Percentiles rank a stretch among this genome's conserved stretches.
These are phyloP conservation scores for Colletotrichum gloeosporioides DNA, from an alignment of 2,329 filamentous ascomycete genomes.

Conservation along the genomic window DNA sequence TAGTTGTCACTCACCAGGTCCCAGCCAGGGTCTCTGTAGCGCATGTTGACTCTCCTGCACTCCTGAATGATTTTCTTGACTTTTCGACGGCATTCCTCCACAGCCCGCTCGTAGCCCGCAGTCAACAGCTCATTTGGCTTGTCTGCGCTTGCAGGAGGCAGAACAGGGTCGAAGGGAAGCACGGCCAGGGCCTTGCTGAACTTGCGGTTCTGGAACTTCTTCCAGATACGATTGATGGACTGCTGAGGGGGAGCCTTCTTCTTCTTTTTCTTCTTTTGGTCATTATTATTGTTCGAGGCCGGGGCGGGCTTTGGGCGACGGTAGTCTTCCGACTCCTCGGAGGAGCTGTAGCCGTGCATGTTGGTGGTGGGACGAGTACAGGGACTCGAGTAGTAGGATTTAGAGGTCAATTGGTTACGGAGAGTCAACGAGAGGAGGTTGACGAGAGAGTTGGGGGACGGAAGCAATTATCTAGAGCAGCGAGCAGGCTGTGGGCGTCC, in stretches of 20 bases:
- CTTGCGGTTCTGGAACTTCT: constrained; percentile 60
- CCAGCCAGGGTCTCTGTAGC: constrained; percentile 73
- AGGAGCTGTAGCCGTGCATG: constrained; percentile 55
- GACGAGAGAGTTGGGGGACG: not conserved
- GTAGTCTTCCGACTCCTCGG: constrained; percentile 55
- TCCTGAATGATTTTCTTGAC: constrained; percentile 66
- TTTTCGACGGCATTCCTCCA: constrained; percentile 66
- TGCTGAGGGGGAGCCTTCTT: constrained; percentile 68
- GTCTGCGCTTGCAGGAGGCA: constrained; percentile 52
- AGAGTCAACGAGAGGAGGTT: not conserved
- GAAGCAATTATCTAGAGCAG: not conserved
- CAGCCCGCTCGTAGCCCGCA: constrained; percentile 67
- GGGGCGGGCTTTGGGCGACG: constrained; percentile 40
- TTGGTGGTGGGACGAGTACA: not conserved
- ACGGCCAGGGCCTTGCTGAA: constrained; percentile 71
- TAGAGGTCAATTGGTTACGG: not conserved
- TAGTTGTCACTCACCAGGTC: constrained; percentile 54
- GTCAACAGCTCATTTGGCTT: constrained; percentile 65
- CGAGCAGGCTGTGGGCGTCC: not conserved
- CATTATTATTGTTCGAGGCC: constrained; percentile 35
- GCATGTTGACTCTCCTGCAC: constrained; percentile 77
- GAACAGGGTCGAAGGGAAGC: constrained; percentile 67
- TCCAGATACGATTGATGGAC: constrained; percentile 72
- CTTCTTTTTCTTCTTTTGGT: constrained; percentile 62
- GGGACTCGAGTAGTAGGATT: not conserved